Evolutionary conservation across 208 protist genomes (phyloP), one percentile per base, ranked within the genome.

Genomic region (Leishmania mexicana): DNA sequence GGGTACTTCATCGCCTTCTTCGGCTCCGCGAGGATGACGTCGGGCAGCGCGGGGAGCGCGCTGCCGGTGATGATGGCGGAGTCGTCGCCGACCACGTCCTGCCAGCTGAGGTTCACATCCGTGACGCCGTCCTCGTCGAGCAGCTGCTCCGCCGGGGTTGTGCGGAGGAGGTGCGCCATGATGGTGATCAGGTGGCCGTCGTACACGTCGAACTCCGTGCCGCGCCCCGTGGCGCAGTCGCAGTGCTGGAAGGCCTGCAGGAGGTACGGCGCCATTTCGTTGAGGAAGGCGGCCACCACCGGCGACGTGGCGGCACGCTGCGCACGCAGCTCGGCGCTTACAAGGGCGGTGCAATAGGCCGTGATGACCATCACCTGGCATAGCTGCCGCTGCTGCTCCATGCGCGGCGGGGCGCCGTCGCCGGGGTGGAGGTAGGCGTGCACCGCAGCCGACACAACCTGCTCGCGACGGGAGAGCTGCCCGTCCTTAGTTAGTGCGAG

Each of bases 131-230:
- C 89, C 75, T 90, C 92, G 78, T 93, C 92, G 42, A 96, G 80
- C 57, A 97, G 87, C 19, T 92, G 83, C n/a, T 74, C 70, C 24
- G 85, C 71, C 1, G 92, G 57, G 42, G 81, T 88, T 24, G 71
- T 67, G 45, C 86, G 88, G 40, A 93, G 78, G 53, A 90, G 86
- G n/a, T 88, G 88, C 57, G 81, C 85, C 81, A 97, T 70, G 38
- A 87, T 85, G 60, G 75, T 79, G 72, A 96, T 74, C 60, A 97
- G 85, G 84, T 96, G 92, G 11, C 90, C 91, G 81, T 97, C 94
- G 80, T 87, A 91, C 53, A 96, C 54, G 78, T 97, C 94, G 75
- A 92, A 94, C 89, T 94, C 92, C 31, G 82, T 57, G n/a, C 94
- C 94, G 54, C 87, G 85, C 1, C 88, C 88, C 2, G 75, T 81